Evolutionary conservation across 352 stramenopile species (phyloP), one percentile per base, ranked within the genome.

Genomic region (Globisporangium polare): DNA sequence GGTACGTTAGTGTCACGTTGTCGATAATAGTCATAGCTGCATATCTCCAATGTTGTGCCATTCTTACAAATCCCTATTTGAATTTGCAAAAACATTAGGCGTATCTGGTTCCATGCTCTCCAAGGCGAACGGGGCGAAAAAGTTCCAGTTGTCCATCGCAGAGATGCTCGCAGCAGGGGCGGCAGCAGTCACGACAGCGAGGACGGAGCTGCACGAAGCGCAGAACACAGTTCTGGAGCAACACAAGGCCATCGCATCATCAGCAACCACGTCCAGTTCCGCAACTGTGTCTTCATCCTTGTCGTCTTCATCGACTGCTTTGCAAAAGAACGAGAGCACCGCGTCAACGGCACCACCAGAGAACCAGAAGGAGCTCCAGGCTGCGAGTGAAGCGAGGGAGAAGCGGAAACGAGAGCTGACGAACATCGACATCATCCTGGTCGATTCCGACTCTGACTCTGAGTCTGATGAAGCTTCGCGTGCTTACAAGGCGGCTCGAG

Each of bases 341-440:
- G 6, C 33, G 12, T 26, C 37, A 20, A 26, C 54, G 5, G 9
- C 54, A 51, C 17, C 5, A 49, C 26, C 29, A 43, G 41, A 31
- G 29, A 24, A 37, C 5, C 12, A 2, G 24, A 22, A 35, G 17
- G 13, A 54, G 17, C 17, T 24, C 15, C 47, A 26, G 2, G 5
- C 18, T 2, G 26, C 8, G 9, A 8, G 13, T 12, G 22, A 24
- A 35, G 22, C 29, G 31, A 51, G 66, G 24, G 66, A 57, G 27
- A 88, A 89, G 53, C 75, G 78, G 9, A 89, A 89, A 53, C 73
- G 79, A 17, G 27, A 63, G 6, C 9, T 49, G 22, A 41, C 57
- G 43, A 58, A 74, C n/a, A 45, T 73, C 27, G 82, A 92, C 58
- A 67, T 88, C 29, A 90, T 92, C 29, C 70, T 73, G 31, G 77